Percentiles rank a stretch among this genome's conserved stretches.
These are phyloP conservation scores for Mycena indigotica DNA, from an alignment of 768 basidiomycete species.

Conservation along the genomic window DNA sequence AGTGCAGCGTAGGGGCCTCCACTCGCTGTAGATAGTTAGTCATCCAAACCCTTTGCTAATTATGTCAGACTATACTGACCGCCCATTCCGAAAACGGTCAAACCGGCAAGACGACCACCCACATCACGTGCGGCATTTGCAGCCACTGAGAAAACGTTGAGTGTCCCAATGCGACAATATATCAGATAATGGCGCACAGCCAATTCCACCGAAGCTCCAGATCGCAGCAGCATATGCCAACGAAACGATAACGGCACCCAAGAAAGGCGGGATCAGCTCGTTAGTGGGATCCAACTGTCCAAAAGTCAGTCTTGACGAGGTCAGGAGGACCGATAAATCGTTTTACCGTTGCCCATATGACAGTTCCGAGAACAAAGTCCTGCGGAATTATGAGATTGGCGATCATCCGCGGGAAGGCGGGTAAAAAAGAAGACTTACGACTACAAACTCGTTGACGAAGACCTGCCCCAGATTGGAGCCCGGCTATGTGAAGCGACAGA, in stretches of 20 bases:
- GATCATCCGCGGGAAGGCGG: too few relatives aligned
- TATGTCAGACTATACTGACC: constrained; percentile 4
- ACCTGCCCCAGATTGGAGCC: constrained; percentile 31
- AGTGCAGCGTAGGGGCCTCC: constrained; percentile 51
- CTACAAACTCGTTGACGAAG: constrained; percentile 38
- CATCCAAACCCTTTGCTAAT: not conserved
- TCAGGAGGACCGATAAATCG: too few relatives aligned
- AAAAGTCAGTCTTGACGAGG: too few relatives aligned
- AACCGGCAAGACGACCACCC: constrained; percentile 45
- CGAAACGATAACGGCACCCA: constrained; percentile 44
- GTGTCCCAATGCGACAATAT: not conserved
- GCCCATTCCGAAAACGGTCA: constrained; percentile 42
- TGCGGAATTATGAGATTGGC: too few relatives aligned
- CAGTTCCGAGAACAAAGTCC: constrained; percentile 36
- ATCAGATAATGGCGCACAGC: constrained; percentile 28
- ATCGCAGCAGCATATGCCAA: constrained; percentile 43
- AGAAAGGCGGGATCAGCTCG: constrained; percentile 41
- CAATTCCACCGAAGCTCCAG: constrained; percentile 44
- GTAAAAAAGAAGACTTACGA: constrained; percentile 25
- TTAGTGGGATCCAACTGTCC: constrained; percentile 42
- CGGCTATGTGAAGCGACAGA: constrained; percentile 10
- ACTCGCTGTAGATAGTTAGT: constrained; percentile 28
- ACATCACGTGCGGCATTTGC: constrained; percentile 53
- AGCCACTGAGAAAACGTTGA: constrained; percentile 35
- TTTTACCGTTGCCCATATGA: too few relatives aligned